Evolutionary conservation across 768 basidiomycete genomes (phyloP).

Genomic region (Pisolithus albus): DNA sequence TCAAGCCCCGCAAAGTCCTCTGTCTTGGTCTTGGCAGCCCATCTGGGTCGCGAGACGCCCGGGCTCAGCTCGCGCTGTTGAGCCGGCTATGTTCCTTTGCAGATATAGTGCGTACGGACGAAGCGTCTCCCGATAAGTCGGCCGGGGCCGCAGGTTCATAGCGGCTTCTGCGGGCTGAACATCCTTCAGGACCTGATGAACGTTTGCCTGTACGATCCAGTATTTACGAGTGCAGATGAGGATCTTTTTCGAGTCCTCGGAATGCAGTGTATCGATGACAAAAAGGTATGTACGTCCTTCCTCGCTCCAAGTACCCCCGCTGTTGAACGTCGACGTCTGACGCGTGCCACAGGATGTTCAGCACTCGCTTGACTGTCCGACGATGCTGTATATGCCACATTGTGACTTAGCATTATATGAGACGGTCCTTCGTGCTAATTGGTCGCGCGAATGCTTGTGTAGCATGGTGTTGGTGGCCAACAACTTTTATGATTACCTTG

Average conservation of each 20-base stretch:
- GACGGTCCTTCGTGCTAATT: slow-evolving; percentile 54
- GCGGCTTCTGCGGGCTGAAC: slow-evolving; percentile 7
- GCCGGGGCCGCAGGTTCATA: neutral
- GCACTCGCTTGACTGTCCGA: slow-evolving; percentile 35
- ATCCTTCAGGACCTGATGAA: slow-evolving; percentile 37
- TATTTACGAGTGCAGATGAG: slow-evolving; percentile 58
- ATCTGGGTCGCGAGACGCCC: slow-evolving; percentile 50
- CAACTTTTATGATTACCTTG: slow-evolving; percentile 56
- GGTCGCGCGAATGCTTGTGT: slow-evolving; percentile 40
- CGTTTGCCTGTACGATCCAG: slow-evolving; percentile 63
- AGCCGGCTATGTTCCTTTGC: slow-evolving; percentile 45
- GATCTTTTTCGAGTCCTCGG: slow-evolving; percentile 38
- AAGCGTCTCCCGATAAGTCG: slow-evolving; percentile 4
- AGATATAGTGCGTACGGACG: slow-evolving; percentile 52
- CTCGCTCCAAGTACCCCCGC: neutral
- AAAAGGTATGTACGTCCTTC: slow-evolving; percentile 41
- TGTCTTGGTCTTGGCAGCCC: slow-evolving; percentile 77
- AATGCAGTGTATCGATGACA: slow-evolving; percentile 33
- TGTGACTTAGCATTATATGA: slow-evolving; percentile 71
- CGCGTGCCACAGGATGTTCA: slow-evolving; percentile 26
- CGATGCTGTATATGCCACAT: slow-evolving; percentile 74
- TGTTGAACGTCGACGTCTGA: neutral
- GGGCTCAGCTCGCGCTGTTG: slow-evolving; percentile 65
- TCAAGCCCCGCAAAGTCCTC: slow-evolving; percentile 34
- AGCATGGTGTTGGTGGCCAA: slow-evolving; percentile 59